Evolutionary conservation across 78 protist species (phyloP).

Genomic region (Pelomyxa schiedti): DNA sequence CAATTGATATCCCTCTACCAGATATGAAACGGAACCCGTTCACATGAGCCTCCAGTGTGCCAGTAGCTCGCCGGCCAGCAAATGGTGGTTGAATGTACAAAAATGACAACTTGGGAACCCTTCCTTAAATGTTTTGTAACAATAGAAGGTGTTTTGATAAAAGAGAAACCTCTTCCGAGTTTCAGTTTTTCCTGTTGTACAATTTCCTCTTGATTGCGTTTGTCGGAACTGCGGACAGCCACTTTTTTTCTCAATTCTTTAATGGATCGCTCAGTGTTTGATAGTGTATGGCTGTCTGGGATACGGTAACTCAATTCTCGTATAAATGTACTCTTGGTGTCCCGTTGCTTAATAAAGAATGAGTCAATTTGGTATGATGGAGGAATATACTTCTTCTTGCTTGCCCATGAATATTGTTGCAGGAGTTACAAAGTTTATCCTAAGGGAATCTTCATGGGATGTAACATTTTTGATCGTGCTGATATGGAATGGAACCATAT

Average conservation of each 20-base stretch:
- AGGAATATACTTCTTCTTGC: not conserved
- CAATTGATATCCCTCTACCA: not conserved
- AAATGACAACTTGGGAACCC: constrained; percentile 38
- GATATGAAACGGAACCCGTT: constrained; percentile 90
- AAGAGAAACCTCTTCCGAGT: constrained; percentile 16
- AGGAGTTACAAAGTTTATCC: constrained; percentile 72
- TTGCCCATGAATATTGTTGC: too few species aligned
- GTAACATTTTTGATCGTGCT: constrained; percentile 64
- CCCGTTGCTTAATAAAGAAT: not conserved
- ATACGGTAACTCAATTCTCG: constrained; percentile 58
- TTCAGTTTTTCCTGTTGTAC: constrained; percentile 61
- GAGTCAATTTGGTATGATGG: not conserved
- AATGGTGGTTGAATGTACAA: constrained; percentile 58
- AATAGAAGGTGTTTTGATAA: not conserved
- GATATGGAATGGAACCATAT: constrained; percentile 81
- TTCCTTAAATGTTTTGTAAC: constrained; percentile 1
- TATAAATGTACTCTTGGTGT: constrained; percentile 54
- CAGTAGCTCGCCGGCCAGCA: constrained; percentile 36
- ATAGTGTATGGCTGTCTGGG: constrained; percentile 15
- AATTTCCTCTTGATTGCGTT: constrained; percentile 27
- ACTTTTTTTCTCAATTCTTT: constrained; percentile 64
- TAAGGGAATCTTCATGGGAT: constrained; percentile 43
- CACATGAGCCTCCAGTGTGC: constrained; percentile 74
- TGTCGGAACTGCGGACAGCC: not conserved
- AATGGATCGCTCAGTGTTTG: constrained; percentile 23